Evolutionary conservation across 805 yeast species (phyloP), one percentile per base, ranked within the genome.

Genomic region (Torulaspora delbrueckii): DNA sequence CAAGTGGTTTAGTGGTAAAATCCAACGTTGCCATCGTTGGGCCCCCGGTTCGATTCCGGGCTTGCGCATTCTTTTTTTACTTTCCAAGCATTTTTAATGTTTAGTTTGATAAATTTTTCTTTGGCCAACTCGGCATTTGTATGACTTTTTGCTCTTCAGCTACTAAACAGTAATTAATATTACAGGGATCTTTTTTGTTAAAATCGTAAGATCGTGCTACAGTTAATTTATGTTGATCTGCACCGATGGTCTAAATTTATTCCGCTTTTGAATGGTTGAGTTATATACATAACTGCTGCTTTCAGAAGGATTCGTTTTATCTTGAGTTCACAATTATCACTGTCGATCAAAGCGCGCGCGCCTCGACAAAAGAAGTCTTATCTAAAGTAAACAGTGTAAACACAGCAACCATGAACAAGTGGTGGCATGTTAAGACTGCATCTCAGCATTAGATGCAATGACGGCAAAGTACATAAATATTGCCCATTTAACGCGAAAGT

Each of bases 31-130:
- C 59, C 59, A 56, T 56, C 59, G 59, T 42, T 56, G 59, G 57
- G 59, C 59, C 59, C 59, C 59, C 58, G 60, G 60, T 56, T 53
- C 57, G 60, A 56, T 56, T 56, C 60, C 60, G 60, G 60, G 60
- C 57, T 56, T 56, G 60, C 60, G 60, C 60, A 56, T 37, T 40
- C 32, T 42, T 42, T 43, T 40, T 40, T 23, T 16, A 2, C 12
- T 42, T 38, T 36, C 10, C 16, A 25, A 2, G 16, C 16, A 8
- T 18, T 9, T 28, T 38, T 14, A 25, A 8, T 25, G 10, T 25
- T 8, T 25, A 25, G 27, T 10, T 25, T 10, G 27, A n/a, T n/a
- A n/a, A n/a, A n/a, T n/a, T n/a, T n/a, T n/a, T n/a, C n/a, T n/a
- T n/a, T n/a, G n/a, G n/a, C n/a, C n/a, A n/a, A n/a, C n/a, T n/a